Evolutionary conservation across 2,329 filamentous ascomycete genomes (phyloP).

Genomic region (Trichoderma pleuroti): DNA sequence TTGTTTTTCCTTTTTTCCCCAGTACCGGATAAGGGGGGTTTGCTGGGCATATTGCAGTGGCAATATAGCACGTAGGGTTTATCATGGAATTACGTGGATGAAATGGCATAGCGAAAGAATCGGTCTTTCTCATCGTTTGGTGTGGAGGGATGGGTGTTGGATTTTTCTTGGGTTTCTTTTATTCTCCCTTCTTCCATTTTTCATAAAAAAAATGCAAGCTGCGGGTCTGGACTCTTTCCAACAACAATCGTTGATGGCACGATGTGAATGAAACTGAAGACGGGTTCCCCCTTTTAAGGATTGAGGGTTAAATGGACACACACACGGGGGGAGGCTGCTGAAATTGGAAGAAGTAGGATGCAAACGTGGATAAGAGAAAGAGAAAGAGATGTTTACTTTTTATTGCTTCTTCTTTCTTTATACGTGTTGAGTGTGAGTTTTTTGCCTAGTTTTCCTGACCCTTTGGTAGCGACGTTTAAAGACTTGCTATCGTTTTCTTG

Average conservation of each 20-base stretch:
- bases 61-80: neutral
- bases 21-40: slow-evolving; percentile 1
- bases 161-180: neutral
- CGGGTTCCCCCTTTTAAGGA: neutral
- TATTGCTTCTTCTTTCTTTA: neutral
- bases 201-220: neutral
- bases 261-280: neutral
- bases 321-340: neutral
- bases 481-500: neutral
- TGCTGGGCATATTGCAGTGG: slow-evolving; percentile 1
- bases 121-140: slow-evolving; percentile 4
- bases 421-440: neutral
- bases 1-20: neutral
- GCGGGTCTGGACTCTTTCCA: neutral
- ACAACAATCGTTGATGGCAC: neutral
- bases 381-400: neutral
- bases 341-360: neutral
- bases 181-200: neutral
- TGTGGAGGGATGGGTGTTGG: neutral
- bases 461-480: neutral
- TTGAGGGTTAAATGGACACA: neutral
- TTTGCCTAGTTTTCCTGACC: neutral
- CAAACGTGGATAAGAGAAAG: slow-evolving; percentile 13
- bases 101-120: slow-evolving; percentile 19
- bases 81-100: neutral